Evolutionary conservation across 371 early-diverging fungal genomes (phyloP).

Genomic region (Mortierella sp.): DNA sequence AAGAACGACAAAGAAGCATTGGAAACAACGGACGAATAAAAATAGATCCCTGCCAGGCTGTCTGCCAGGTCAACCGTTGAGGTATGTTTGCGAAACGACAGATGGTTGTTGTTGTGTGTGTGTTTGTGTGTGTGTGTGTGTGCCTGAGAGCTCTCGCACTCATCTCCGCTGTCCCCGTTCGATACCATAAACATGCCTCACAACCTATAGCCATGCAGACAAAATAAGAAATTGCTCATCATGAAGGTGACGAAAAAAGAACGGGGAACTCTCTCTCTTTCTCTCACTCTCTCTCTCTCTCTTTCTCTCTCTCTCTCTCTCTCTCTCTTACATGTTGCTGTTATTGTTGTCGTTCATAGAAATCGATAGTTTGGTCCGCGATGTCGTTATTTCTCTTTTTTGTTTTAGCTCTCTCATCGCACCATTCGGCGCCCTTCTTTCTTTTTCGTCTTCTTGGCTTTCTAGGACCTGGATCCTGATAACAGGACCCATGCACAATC

Average conservation of each 20-base stretch:
- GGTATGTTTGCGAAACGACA: not conserved
- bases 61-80: not conserved
- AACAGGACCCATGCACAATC: not conserved
- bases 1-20: slow-evolving; percentile 1
- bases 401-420: not conserved
- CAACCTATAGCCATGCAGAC: not conserved
- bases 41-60: slow-evolving; percentile 6
- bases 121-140: not conserved
- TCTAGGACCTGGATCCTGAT: not conserved
- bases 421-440: not conserved
- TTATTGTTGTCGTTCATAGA: no score
- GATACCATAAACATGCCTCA: not conserved
- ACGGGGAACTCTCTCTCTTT: not conserved
- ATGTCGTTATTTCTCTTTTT: not conserved
- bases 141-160: not conserved
- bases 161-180: not conserved
- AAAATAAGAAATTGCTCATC: slow-evolving; percentile 1
- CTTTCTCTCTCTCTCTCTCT: not conserved
- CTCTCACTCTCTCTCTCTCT: not conserved
- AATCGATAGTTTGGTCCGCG: not conserved
- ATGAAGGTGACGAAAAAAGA: not conserved
- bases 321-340: no score
- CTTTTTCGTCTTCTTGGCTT: not conserved
- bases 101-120: not conserved
- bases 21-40: slow-evolving; percentile 2